Evolutionary conservation across 2,329 filamentous ascomycete species (phyloP).

Genomic region (Stagonosporopsis cucurbitacearum): DNA sequence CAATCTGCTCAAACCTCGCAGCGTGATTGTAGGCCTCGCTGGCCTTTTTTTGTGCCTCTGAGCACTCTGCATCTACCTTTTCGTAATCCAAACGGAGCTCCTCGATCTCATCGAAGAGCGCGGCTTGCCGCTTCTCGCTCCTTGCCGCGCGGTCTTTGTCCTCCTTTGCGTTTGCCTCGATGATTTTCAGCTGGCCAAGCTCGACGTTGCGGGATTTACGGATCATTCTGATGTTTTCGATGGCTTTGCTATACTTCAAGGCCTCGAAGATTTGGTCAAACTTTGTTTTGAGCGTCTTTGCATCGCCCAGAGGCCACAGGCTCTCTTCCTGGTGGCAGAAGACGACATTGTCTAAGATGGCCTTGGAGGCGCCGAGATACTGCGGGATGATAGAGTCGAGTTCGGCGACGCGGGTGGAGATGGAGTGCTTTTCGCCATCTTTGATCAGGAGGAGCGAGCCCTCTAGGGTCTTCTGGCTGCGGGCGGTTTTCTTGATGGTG

Average conservation of each 20-base stretch:
- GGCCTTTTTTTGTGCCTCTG: slow-evolving; percentile 56
- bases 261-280: slow-evolving; percentile 99
- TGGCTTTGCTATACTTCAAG: slow-evolving; percentile 94
- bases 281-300: slow-evolving; percentile 82
- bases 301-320: slow-evolving; percentile 93
- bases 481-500: slow-evolving; percentile 79
- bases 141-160: slow-evolving; percentile 85
- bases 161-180: slow-evolving; percentile 77
- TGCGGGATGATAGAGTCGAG: slow-evolving; percentile 84
- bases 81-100: slow-evolving; percentile 42
- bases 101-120: slow-evolving; percentile 71
- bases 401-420: slow-evolving; percentile 81
- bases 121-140: slow-evolving; percentile 58
- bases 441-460: slow-evolving; percentile 76
- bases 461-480: slow-evolving; percentile 84
- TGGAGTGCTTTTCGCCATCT: slow-evolving; percentile 77
- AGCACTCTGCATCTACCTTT: slow-evolving; percentile 42
- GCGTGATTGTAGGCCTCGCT: slow-evolving; percentile 74
- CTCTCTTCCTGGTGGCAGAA: slow-evolving; percentile 99
- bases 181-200: slow-evolving; percentile 73
- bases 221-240: slow-evolving; percentile 89
- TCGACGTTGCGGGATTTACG: slow-evolving; percentile 83
- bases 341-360: slow-evolving; percentile 91
- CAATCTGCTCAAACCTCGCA: slow-evolving; percentile 74
- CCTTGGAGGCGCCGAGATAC: slow-evolving; percentile 85